These are phyloP conservation scores for Colletotrichum incanum DNA, from an alignment of 2,329 filamentous ascomycete genomes.

Conservation along the genomic window DNA sequence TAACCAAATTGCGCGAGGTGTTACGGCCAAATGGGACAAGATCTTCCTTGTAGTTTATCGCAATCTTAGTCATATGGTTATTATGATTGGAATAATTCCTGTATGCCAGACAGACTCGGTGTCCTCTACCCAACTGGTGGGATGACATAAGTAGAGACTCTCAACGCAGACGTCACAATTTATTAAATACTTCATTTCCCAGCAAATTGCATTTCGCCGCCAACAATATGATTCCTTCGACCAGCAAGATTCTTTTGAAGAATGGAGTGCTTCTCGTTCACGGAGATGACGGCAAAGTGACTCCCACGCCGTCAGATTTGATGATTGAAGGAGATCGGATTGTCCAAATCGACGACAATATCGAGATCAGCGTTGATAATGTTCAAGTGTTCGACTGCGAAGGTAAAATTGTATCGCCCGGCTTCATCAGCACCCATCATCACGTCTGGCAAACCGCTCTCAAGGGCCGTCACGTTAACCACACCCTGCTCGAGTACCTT, in stretches of 20 bases:
- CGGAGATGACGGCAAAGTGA: constrained; percentile 16
- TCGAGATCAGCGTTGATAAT: constrained; percentile 49
- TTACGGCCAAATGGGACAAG: too few relatives aligned
- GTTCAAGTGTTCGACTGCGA: constrained; percentile 56
- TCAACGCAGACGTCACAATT: not conserved
- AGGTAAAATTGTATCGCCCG: constrained; percentile 57
- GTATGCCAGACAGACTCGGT: too few relatives aligned
- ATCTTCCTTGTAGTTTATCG: too few relatives aligned
- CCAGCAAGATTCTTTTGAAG: constrained; percentile 8
- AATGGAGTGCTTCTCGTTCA: constrained; percentile 18
- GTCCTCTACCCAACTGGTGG: not conserved
- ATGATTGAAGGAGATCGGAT: constrained; percentile 13
- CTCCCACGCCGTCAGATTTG: not conserved
- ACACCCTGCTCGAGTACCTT: constrained; percentile 48
- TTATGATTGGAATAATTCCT: too few relatives aligned
- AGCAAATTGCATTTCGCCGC: too few relatives aligned
- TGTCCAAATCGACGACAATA: constrained; percentile 55
- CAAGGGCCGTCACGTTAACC: constrained; percentile 48
- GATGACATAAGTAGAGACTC: not conserved
- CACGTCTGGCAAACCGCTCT: constrained; percentile 62
- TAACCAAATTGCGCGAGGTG: too few relatives aligned
- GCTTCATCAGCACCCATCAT: constrained; percentile 61
- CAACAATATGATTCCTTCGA: not conserved
- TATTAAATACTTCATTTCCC: not conserved
- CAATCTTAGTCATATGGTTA: not conserved